A percentile compares a stretch with the other conserved stretches of the same genome.
phyloP scores from a whole-genome alignment of 768 basidiomycete species.

The Amanita molliuscula region DNA sequence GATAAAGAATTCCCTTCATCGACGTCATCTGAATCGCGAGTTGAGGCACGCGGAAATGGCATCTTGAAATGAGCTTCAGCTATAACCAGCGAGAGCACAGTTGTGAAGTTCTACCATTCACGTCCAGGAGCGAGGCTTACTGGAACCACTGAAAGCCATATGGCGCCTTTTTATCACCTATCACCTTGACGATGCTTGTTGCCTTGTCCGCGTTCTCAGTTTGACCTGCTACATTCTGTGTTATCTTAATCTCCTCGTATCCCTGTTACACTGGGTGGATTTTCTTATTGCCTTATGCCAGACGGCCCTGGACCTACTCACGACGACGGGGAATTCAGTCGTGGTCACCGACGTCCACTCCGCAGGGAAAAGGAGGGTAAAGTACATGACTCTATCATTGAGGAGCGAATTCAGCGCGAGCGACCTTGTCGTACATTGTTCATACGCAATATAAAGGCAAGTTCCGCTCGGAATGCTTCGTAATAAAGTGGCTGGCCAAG shows the following conservation, averaged over 20 bases:
- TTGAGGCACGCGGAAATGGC: slow-evolving; percentile 43
- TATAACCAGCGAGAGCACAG: slow-evolving; percentile 37
- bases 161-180: not conserved
- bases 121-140: not conserved
- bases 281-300: slow-evolving; percentile 48
- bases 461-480: slow-evolving; percentile 22
- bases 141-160: slow-evolving; percentile 16
- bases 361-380: slow-evolving; percentile 83
- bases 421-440: slow-evolving; percentile 93
- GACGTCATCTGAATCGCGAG: slow-evolving; percentile 28
- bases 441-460: slow-evolving; percentile 96
- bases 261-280: slow-evolving; percentile 23
- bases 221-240: slow-evolving; percentile 36
- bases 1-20: slow-evolving; percentile 18
- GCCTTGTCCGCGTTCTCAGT: slow-evolving; percentile 27
- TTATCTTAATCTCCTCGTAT: slow-evolving; percentile 27
- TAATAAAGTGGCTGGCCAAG: not conserved
- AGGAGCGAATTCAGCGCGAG: slow-evolving; percentile 90
- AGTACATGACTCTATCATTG: slow-evolving; percentile 84
- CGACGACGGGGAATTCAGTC: slow-evolving; percentile 37
- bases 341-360: slow-evolving; percentile 34
- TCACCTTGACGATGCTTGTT: slow-evolving; percentile 7
- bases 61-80: slow-evolving; percentile 34
- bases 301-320: slow-evolving; percentile 51
- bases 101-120: slow-evolving; percentile 16